A percentile compares a stretch with the other conserved stretches of the same genome.
phyloP scores from a whole-genome alignment of 495 filamentous ascomycete genomes.

The Physcia stellaris region DNA sequence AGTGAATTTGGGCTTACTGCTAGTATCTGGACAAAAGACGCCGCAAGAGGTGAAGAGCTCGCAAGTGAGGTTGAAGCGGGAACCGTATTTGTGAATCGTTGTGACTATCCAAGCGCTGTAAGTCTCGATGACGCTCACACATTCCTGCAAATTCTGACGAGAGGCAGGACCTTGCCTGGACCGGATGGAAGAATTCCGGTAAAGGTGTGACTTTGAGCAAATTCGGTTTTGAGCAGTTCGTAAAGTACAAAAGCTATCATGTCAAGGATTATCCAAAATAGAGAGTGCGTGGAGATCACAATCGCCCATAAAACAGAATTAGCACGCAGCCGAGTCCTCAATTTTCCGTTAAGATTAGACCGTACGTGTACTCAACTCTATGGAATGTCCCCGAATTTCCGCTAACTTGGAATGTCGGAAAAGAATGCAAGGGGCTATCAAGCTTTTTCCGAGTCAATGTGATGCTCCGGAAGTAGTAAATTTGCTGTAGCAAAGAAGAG shows the following conservation, averaged over 20 bases:
- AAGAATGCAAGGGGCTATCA: not conserved
- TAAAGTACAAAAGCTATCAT: constrained; percentile 92
- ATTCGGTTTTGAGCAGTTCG: constrained; percentile 88
- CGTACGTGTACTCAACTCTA: not conserved
- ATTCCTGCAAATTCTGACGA: constrained; percentile 13
- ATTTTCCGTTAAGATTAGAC: not conserved
- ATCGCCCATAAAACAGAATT: too few relatives aligned
- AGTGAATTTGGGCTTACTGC: constrained; percentile 88
- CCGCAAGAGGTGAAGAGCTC: constrained; percentile 58
- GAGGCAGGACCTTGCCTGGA: constrained; percentile 84
- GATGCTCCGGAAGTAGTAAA: not conserved
- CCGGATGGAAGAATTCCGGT: constrained; percentile 93
- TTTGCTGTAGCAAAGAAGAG: not conserved
- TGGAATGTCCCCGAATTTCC: constrained; percentile 1
- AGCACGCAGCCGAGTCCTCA: too few relatives aligned
- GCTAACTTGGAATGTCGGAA: too few relatives aligned
- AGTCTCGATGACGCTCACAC: constrained; percentile 22
- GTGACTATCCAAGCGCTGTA: constrained; percentile 86
- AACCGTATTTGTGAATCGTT: constrained; percentile 92
- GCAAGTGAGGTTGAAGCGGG: constrained; percentile 79
- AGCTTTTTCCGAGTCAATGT: not conserved
- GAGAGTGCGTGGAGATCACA: not conserved
- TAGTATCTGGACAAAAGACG: constrained; percentile 97
- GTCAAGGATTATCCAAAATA: constrained; percentile 75
- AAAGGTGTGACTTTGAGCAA: constrained; percentile 79